These are phyloP conservation scores for Eleusine indica DNA, from an alignment of 176 grass and related monocot species.

Conservation along the genomic window DNA sequence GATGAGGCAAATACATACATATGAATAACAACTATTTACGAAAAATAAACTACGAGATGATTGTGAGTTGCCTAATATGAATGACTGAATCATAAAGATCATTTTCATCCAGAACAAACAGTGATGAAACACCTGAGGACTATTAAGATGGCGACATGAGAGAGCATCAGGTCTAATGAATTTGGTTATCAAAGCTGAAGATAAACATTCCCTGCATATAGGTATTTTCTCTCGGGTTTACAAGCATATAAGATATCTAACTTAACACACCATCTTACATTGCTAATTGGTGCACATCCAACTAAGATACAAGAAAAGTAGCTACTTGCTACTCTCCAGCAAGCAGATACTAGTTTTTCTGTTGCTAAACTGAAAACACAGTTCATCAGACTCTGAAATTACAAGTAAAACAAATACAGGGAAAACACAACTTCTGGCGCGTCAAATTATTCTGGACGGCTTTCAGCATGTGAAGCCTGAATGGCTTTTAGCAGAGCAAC, in stretches of 20 bases:
- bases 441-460: not conserved
- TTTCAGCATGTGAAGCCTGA: not conserved
- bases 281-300: slow-evolving; percentile 13
- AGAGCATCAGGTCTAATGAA: not conserved
- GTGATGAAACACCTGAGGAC: not conserved
- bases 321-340: not conserved
- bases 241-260: not conserved
- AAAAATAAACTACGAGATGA: too few relatives aligned
- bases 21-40: too few relatives aligned
- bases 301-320: not conserved
- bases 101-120: too few relatives aligned
- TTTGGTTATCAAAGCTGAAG: not conserved
- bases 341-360: not conserved
- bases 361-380: not conserved
- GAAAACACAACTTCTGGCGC: not conserved
- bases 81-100: not conserved
- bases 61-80: not conserved
- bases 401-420: too few relatives aligned
- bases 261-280: not conserved
- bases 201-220: too few relatives aligned
- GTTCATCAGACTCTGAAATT: too few relatives aligned
- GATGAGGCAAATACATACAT: too few relatives aligned
- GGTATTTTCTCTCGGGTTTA: not conserved
- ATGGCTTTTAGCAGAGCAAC: not conserved
- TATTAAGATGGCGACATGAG: not conserved